phyloP scores from a whole-genome alignment of 2,329 filamentous ascomycete species.

The Colletotrichum tamarilloi region DNA sequence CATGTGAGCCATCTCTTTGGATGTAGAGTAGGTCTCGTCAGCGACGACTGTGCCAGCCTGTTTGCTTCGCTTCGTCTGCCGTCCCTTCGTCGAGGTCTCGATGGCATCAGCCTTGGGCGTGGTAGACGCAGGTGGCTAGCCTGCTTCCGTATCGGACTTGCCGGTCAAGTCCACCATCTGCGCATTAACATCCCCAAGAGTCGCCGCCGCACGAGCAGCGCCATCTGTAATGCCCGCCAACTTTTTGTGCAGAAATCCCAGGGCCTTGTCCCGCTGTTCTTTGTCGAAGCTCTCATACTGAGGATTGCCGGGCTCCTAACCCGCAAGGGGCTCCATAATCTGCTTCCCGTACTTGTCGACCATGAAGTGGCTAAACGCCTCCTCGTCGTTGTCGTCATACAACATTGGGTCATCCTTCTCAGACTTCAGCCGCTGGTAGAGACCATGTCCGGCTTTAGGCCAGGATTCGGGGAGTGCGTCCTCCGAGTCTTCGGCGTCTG shows the following conservation, averaged over 20 bases:
- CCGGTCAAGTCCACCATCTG: background rate
- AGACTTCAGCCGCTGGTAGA: conserved; percentile 51
- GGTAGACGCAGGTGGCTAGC: background rate
- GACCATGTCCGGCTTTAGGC: conserved; percentile 51
- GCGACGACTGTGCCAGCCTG: background rate
- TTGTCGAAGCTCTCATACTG: background rate
- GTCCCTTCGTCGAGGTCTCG: background rate
- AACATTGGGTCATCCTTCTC: conserved; percentile 53
- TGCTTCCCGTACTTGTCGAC: conserved; percentile 52
- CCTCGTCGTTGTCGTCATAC: conserved; percentile 53
- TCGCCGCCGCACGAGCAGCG: background rate
- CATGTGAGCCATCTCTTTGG: background rate
- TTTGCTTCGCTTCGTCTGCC: background rate
- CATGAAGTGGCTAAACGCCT: conserved; percentile 57
- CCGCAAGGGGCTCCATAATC: conserved; percentile 43
- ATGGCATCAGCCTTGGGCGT: background rate
- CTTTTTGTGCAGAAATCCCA: background rate
- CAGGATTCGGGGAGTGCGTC: conserved; percentile 52
- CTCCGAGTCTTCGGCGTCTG: conserved; percentile 44
- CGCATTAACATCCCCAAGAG: background rate
- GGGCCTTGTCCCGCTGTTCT: background rate
- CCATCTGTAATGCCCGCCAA: background rate
- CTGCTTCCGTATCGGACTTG: background rate
- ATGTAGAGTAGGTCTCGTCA: background rate
- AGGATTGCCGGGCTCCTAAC: background rate